A percentile compares a stretch with the other conserved stretches of the same genome.
Conservation (phyloP, 1,139 yeast species). For the Diutina scorzettiae region DNA sequence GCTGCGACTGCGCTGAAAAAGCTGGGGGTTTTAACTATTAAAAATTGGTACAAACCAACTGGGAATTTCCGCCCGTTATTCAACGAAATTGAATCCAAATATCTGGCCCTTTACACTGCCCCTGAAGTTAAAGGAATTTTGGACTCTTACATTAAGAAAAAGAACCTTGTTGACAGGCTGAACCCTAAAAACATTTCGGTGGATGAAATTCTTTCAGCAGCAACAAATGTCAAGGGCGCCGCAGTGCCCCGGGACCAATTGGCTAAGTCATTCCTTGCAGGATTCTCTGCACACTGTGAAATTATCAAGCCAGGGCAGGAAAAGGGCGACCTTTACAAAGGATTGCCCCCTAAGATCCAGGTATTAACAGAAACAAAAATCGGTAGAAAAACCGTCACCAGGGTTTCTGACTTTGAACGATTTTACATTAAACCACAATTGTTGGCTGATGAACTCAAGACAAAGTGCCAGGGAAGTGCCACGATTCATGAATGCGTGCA, state of each 20-base stretch:
- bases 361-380: slow-evolving; percentile 67
- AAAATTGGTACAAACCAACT: slow-evolving; percentile 44
- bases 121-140: slow-evolving; percentile 42
- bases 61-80: slow-evolving; percentile 38
- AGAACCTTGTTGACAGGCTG: slow-evolving; percentile 31
- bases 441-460: slow-evolving; percentile 58
- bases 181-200: slow-evolving; percentile 41
- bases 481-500: slow-evolving; percentile 49
- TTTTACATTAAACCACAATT: slow-evolving; percentile 55
- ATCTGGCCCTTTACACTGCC: slow-evolving; percentile 33
- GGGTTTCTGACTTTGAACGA: slow-evolving; percentile 55
- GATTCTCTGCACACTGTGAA: slow-evolving; percentile 47
- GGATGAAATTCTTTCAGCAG: slow-evolving; percentile 32
- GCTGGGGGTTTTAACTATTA: slow-evolving; percentile 20
- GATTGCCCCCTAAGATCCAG: slow-evolving; percentile 54
- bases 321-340: slow-evolving; percentile 35
- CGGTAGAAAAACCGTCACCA: slow-evolving; percentile 73
- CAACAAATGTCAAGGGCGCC: slow-evolving; percentile 14
- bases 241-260: slow-evolving; percentile 35
- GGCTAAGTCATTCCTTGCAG: slow-evolving; percentile 33
- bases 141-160: slow-evolving; percentile 41
- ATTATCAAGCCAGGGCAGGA: slow-evolving; percentile 36
- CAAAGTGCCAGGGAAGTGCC: slow-evolving; percentile 82
- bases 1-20: slow-evolving; percentile 15
- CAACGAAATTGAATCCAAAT: slow-evolving; percentile 27